A percentile compares a stretch with the other conserved stretches of the same genome.
These are phyloP conservation scores for Blastocystis sp. DNA, from an alignment of 352 stramenopile genomes.

Conservation along the genomic window DNA sequence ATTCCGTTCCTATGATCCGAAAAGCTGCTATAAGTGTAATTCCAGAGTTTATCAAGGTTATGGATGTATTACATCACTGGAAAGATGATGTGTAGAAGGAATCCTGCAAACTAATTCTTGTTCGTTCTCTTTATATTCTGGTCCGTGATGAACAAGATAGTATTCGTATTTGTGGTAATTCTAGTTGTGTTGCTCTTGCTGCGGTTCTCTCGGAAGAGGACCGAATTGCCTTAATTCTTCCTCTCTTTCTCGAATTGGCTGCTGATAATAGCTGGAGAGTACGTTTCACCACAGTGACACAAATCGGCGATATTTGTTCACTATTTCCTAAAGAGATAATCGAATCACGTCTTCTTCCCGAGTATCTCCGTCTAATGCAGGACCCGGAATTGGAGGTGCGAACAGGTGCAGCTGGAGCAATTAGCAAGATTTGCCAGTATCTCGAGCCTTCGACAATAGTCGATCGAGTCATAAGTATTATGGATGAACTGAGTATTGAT, in stretches of 20 bases:
- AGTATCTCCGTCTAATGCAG: conserved; percentile 30
- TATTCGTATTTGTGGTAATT: conserved; percentile 39
- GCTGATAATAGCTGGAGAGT: conserved; percentile 32
- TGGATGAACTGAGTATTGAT: conserved; percentile 10
- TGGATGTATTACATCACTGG: neutral
- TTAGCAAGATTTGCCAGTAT: conserved; percentile 5
- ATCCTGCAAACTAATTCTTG: conserved; percentile 44
- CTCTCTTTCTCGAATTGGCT: conserved; percentile 36
- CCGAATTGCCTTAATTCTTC: conserved; percentile 6
- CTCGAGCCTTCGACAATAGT: neutral
- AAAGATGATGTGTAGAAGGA: neutral
- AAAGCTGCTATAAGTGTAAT: conserved; percentile 36
- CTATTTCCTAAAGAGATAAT: conserved; percentile 2
- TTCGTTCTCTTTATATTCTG: conserved; percentile 39
- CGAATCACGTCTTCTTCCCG: neutral
- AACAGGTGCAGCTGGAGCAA: neutral
- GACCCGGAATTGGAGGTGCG: conserved; percentile 38
- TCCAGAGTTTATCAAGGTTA: conserved; percentile 62
- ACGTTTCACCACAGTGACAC: conserved; percentile 45
- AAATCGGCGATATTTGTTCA: conserved; percentile 38
- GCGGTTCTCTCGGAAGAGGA: conserved; percentile 22
- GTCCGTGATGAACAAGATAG: conserved; percentile 47
- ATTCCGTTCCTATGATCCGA: conserved; percentile 48
- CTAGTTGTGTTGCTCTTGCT: conserved; percentile 38
- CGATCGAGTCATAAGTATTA: neutral